Evolutionary conservation across 495 filamentous ascomycete genomes (phyloP), one percentile per base, ranked within the genome.

Genomic region (Haplographium delicatum): DNA sequence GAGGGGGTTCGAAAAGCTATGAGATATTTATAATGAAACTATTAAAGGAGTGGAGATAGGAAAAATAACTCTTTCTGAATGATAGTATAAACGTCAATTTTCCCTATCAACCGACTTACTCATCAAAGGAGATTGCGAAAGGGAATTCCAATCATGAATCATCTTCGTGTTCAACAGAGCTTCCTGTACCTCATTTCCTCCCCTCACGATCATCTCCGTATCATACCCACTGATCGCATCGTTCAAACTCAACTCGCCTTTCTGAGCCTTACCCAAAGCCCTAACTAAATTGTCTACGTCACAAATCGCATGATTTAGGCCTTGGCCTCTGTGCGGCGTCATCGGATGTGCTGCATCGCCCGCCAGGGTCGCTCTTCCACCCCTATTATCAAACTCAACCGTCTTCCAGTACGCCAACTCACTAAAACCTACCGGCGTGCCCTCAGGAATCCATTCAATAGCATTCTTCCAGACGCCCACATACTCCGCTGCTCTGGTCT

Each of bases 281-380:
- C 68, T 57, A 10, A 69, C 59, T 10, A 76, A 61, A 15, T 67
- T 65, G 6, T 51, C 57, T 9, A 68, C 78, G 51, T 78, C 75
- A 2, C 54, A 33, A n/a, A 80, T 62, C 25, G 68, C 65, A 40
- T 78, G 72, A 46, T 79, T 76, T 3, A 76, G 59, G 1, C 75
- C 76, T 59, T 80, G 76, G 4, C 77, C 77, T 23, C 76, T 69
- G 27, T 80, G 79, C 50, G 74, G 76, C 0, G 74, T 70, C 81
- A 85, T 84, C 1, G 80, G 69, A 63, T 86, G 82, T 7, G 78
- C 70, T 0, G 81, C 79, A 62, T 85, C 82, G 5, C 82, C 81
- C 5, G 75, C 70, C 20, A 84, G 44, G 0, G 75, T 76, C 0
- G 79, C 65, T 23, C 67, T 58, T 1, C 79, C 73, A 0, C 53